Conservation (phyloP, 2,329 filamentous ascomycete species). For the Aspergillus alliaceus region DNA sequence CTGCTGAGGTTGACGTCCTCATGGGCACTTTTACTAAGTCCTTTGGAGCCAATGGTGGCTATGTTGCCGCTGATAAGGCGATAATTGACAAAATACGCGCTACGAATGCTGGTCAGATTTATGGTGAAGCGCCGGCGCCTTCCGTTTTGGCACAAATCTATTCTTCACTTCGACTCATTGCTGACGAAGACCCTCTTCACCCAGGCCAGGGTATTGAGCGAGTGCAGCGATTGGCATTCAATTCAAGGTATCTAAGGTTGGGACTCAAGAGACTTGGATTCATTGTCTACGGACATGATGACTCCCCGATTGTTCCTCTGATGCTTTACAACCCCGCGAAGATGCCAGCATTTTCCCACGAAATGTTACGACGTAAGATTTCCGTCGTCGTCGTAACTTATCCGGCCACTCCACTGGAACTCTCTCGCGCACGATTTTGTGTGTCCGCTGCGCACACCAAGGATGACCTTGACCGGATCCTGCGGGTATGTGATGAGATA, state of each 20-base stretch:
- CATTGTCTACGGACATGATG: constrained; percentile 93
- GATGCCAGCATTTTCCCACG: constrained; percentile 93
- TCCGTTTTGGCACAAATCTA: constrained; percentile 87
- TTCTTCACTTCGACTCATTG: constrained; percentile 78
- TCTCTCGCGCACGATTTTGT: constrained; percentile 88
- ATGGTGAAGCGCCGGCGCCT: constrained; percentile 81
- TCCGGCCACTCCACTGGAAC: constrained; percentile 88
- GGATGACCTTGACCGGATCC: constrained; percentile 84
- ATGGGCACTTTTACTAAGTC: constrained; percentile 98
- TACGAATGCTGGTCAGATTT: constrained; percentile 78
- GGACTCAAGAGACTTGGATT: constrained; percentile 91
- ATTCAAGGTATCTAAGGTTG: constrained; percentile 89
- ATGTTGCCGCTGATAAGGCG: constrained; percentile 81
- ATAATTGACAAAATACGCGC: constrained; percentile 85
- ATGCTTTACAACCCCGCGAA: constrained; percentile 94
- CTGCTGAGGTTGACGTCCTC: constrained; percentile 81
- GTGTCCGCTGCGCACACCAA: constrained; percentile 93
- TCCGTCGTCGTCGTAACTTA: constrained; percentile 95
- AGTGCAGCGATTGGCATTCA: constrained; percentile 90
- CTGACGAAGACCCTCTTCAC: constrained; percentile 66
- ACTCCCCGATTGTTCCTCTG: constrained; percentile 90
- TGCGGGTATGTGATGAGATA: constrained; percentile 87
- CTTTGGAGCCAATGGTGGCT: constrained; percentile 94
- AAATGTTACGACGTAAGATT: constrained; percentile 95
- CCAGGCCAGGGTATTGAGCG: constrained; percentile 90